A percentile compares a stretch with the other conserved stretches of the same genome.
Evolutionary conservation across 495 filamentous ascomycete genomes (phyloP).

Genomic region (Rostrohypoxylon terebratum): DNA sequence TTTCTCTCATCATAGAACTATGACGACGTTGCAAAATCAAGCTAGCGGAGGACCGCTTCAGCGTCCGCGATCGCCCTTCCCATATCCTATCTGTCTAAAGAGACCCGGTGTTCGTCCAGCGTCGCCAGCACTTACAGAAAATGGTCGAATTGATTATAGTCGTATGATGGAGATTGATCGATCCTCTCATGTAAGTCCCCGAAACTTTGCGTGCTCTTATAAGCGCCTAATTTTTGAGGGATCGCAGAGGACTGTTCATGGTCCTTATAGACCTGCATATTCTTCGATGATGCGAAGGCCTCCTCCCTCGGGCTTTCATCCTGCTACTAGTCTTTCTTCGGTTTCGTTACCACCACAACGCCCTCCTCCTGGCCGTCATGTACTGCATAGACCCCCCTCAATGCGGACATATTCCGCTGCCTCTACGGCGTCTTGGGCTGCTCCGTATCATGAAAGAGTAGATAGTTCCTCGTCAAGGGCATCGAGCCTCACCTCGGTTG

Average conservation of each 20-base stretch:
- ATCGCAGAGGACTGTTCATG: conserved; percentile 56
- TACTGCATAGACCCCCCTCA: conserved; percentile 30
- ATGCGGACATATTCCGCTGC: conserved; percentile 42
- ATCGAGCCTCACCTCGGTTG: conserved; percentile 56
- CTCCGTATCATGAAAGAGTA: conserved; percentile 39
- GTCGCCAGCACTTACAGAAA: conserved; percentile 70
- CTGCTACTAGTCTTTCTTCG: conserved; percentile 54
- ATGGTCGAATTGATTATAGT: conserved; percentile 60
- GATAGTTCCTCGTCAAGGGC: conserved; percentile 46
- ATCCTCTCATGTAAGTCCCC: conserved; percentile 54
- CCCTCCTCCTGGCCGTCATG: conserved; percentile 44
- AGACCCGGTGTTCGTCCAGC: conserved; percentile 72
- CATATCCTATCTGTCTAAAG: conserved; percentile 72
- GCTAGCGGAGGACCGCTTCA: conserved; percentile 53
- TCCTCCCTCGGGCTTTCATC: conserved; percentile 45
- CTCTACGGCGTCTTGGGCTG: conserved; percentile 46
- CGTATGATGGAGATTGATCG: conserved; percentile 64
- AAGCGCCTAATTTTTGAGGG: conserved; percentile 20
- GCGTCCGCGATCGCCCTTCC: conserved; percentile 71
- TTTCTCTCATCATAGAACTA: conserved; percentile 65
- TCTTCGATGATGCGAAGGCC: conserved; percentile 53
- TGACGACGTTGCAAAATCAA: conserved; percentile 60
- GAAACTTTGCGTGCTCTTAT: conserved; percentile 2
- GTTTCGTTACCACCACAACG: conserved; percentile 49
- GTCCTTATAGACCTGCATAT: conserved; percentile 57